Conservation (phyloP, 306 rosid genomes). For the Dryas octopetala region DNA sequence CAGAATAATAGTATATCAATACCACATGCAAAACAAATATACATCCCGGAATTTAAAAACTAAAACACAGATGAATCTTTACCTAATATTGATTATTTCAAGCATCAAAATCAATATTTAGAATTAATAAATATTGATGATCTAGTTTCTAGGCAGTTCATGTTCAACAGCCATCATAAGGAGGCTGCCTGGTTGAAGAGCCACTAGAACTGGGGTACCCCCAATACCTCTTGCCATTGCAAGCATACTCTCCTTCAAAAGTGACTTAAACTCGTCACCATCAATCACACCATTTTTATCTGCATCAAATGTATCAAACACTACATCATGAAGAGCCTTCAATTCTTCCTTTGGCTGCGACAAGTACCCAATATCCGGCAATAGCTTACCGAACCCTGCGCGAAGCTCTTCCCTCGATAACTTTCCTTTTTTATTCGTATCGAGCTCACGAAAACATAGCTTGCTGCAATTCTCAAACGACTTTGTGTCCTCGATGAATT, state of each 20-base stretch:
- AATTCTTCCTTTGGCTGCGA: constrained; percentile 28
- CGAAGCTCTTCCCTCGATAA: constrained; percentile 46
- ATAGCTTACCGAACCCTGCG: constrained; percentile 26
- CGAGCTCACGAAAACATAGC: constrained; percentile 39
- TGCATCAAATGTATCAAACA: constrained; percentile 49
- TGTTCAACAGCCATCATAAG: constrained; percentile 57
- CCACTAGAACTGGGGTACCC: constrained; percentile 52
- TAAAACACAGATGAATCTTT: too few relatives aligned
- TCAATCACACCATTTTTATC: constrained; percentile 47
- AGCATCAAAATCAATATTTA: background rate
- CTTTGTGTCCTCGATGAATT: constrained; percentile 35
- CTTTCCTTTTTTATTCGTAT: constrained; percentile 40
- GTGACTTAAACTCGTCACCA: constrained; percentile 34
- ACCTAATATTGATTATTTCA: too few relatives aligned
- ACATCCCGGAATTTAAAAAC: too few relatives aligned
- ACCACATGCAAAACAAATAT: too few relatives aligned
- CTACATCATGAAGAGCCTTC: constrained; percentile 11
- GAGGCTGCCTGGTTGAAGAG: constrained; percentile 48
- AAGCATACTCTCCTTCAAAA: constrained; percentile 53
- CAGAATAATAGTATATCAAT: too few relatives aligned
- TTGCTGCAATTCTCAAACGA: constrained; percentile 42
- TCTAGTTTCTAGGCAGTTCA: constrained; percentile 26
- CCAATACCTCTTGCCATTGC: constrained; percentile 65
- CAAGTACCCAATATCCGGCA: constrained; percentile 39
- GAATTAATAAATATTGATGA: too few relatives aligned